Evolutionary conservation across 495 filamentous ascomycete genomes (phyloP).

Genomic region (Aspergillus asperescens): DNA sequence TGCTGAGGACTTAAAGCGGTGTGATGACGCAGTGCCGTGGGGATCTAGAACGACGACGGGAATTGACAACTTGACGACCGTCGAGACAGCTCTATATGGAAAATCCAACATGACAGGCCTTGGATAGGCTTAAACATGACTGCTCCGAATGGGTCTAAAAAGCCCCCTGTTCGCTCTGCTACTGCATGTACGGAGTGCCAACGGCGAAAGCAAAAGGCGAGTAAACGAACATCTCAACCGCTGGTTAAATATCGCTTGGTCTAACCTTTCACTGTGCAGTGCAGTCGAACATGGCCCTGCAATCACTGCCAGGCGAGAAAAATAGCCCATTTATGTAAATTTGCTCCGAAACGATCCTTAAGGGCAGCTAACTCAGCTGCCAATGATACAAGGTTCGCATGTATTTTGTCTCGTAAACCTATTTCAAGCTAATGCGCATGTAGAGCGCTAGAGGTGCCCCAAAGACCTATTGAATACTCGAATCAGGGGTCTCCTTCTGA

Average conservation of each 20-base stretch:
- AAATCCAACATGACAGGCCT: background rate
- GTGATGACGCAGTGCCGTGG: no score
- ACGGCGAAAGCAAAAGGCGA: conserved; percentile 36
- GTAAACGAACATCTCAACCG: background rate
- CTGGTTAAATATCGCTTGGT: background rate
- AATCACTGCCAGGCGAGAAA: conserved; percentile 31
- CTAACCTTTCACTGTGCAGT: conserved; percentile 21
- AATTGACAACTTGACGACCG: no score
- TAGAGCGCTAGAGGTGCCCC: background rate
- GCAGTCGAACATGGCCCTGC: conserved; percentile 33
- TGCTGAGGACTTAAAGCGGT: no score
- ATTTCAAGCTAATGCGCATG: conserved; percentile 19
- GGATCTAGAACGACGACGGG: no score
- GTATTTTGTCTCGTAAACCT: no score
- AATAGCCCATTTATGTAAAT: conserved; percentile 31
- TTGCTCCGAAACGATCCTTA: conserved; percentile 12
- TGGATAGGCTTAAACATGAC: background rate
- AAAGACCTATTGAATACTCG: background rate
- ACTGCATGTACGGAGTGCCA: conserved; percentile 34
- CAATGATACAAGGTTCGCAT: conserved; percentile 3
- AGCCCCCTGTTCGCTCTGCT: conserved; percentile 9
- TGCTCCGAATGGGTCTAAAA: conserved; percentile 2
- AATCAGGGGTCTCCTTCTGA: background rate
- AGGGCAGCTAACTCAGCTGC: conserved; percentile 2
- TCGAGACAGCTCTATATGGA: background rate